phyloP scores from a whole-genome alignment of 208 protist species.

The Trypanosoma grayi region DNA sequence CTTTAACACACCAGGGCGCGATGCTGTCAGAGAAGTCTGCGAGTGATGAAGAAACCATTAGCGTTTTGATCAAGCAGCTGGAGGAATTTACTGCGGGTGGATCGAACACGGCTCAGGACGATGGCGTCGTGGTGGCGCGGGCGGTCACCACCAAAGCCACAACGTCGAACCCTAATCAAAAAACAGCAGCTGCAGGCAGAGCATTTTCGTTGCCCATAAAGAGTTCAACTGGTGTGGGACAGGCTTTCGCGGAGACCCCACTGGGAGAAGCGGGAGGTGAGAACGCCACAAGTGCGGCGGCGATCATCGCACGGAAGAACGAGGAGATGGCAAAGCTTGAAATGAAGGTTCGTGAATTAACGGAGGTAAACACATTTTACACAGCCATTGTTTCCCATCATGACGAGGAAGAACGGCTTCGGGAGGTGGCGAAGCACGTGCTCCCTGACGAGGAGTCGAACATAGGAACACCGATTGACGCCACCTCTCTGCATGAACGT shows the following conservation, averaged over 20 bases:
- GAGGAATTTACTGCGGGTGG: constrained; percentile 33
- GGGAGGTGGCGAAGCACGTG: not conserved
- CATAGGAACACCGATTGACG: constrained; percentile 11
- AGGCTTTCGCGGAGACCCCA: not conserved
- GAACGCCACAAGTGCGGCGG: constrained; percentile 7
- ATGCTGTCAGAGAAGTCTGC: constrained; percentile 65
- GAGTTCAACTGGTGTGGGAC: not conserved
- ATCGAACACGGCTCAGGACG: not conserved
- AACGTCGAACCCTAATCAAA: not conserved
- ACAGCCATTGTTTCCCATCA: constrained; percentile 73
- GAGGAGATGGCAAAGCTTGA: constrained; percentile 63
- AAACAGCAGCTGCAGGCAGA: not conserved
- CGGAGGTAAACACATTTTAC: constrained; percentile 82
- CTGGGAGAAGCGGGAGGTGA: not conserved
- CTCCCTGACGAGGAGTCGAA: constrained; percentile 8
- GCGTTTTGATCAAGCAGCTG: constrained; percentile 55
- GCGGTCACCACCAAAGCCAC: constrained; percentile 13
- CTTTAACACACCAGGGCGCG: constrained; percentile 47
- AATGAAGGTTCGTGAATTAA: constrained; percentile 61
- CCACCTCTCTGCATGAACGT: constrained; percentile 31
- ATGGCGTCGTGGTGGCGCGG: constrained; percentile 11
- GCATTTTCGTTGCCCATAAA: constrained; percentile 6
- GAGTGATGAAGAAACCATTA: constrained; percentile 75
- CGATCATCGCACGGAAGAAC: constrained; percentile 37
- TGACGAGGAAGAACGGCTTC: constrained; percentile 48